Conservation (phyloP, 495 filamentous ascomycete species). For the Talaromyces stipitatus region DNA sequence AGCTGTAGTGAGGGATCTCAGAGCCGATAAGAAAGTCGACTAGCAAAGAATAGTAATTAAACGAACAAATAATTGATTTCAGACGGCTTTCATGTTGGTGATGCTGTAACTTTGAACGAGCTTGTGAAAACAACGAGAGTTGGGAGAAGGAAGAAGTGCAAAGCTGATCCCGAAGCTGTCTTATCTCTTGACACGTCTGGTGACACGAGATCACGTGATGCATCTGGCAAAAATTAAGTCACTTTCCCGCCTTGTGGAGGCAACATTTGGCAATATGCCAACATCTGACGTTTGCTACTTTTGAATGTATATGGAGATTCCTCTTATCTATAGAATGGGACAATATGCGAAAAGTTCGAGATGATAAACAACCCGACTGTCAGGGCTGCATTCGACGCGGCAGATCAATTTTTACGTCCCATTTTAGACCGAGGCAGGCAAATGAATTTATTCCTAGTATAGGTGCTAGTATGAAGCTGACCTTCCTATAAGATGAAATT, state of each 20-base stretch:
- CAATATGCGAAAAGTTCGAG: constrained; percentile 5
- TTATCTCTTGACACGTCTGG: constrained; percentile 7
- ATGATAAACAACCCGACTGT: constrained; percentile 22
- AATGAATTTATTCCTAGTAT: constrained; percentile 8
- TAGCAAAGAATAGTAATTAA: constrained; percentile 9
- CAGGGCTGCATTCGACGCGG: constrained; percentile 27
- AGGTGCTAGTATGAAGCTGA: constrained; percentile 19
- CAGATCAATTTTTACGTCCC: constrained; percentile 33
- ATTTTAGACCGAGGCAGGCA: constrained; percentile 37
- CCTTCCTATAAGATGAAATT: constrained; percentile 27
- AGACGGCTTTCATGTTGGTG: background rate
- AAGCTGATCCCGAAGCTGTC: constrained; percentile 6
- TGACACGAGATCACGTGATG: constrained; percentile 19
- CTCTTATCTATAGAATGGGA: background rate
- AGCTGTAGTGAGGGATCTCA: constrained; percentile 14
- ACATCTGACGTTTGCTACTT: background rate
- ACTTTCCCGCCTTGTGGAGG: background rate
- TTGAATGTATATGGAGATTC: too few species aligned
- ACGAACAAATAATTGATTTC: background rate
- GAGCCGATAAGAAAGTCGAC: constrained; percentile 14
- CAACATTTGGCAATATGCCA: background rate
- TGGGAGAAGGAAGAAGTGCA: constrained; percentile 11
- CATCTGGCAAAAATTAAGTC: background rate
- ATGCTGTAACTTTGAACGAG: constrained; percentile 16
- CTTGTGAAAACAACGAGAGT: constrained; percentile 16